Evolutionary conservation across 2,329 filamentous ascomycete genomes (phyloP), one percentile per base, ranked within the genome.

Genomic region (Aspergillus sergii): DNA sequence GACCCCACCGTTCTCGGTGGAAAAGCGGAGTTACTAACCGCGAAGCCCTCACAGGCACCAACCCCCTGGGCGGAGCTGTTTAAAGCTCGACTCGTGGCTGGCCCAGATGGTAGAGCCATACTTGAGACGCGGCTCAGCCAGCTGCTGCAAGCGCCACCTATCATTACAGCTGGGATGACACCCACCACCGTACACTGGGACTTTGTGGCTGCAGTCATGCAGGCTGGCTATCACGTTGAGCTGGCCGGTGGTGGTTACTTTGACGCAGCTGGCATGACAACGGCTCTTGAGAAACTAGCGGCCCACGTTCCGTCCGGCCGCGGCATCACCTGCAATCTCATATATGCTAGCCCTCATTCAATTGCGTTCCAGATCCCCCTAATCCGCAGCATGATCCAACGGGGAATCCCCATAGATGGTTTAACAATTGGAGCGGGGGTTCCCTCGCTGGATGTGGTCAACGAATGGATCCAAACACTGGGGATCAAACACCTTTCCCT

Each of bases 41-140:
- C 39, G 39, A 9, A 19, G 39, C 39, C 39, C 7, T 41, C 39
- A n/a, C 39, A 41, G 19, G 16, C 39, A 3, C 39, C 39, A 1
- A 19, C 14, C 39, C 39, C 39, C 7, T 41, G 39, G 39, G 39
- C 16, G 19, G 39, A 41, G 16, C 39, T 41, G 2, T 41, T 41
- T 19, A 41, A 41, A n/a, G 16, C 39, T 19, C 39, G 19, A n/a
- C 39, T 41, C 3, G 19, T 16, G 39, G 16, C 39, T 9, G 39
- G 16, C 39, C 39, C 39, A 19, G 16, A 41, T n/a, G 39, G 39
- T 7, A 41, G n/a, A 1, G 7, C 39, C 7, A 19, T n/a, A n/a
- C 39, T 99, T 53, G 94, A 98, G 76, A 99, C 95, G 65, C 97
- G 97, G 83, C 95, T 97, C 90, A 96, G 91, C 78, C 86, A 92